Evolutionary conservation across 2,329 filamentous ascomycete genomes (phyloP), one percentile per base, ranked within the genome.

Genomic region (Fusarium sp.): DNA sequence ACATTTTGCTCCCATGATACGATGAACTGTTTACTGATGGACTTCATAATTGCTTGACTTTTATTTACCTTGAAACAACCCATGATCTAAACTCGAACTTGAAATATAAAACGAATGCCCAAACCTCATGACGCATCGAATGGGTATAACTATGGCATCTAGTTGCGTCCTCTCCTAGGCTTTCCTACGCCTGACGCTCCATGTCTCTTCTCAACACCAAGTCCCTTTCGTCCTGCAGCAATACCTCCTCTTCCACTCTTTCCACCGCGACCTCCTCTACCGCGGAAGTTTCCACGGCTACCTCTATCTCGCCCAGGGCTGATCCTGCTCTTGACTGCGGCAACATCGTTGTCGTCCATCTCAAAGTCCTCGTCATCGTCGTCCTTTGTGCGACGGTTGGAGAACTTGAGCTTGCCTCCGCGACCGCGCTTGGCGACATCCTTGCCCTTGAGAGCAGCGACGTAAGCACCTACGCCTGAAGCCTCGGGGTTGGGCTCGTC

Each of bases 371-470:
- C 83, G 44, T 84, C 83, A 14, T 83, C 83, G 38, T 83, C 81
- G 32, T 83, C 83, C 52, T 82, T 82, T 60, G 80, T 80, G 60
- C 84, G 85, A 78, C 86, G 88, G 80, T 92, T 93, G 40, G 88
- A 90, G 83, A 92, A 92, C 84, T 92, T 93, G 75, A 93, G 83
- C 80, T 89, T 89, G 48, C 91, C 91, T 55, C 90, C 87, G 65
- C 89, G 87, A 26, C 91, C 90, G 44, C 90, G 86, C 76, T 86
- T 86, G 20, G 88, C 89, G 3, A 87, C 88, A 75, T 93, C 90
- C 77, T 89, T 88, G 77, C 91, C 88, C 78, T 89, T 89, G 71
- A 93, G 85, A 23, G 91, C 91, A 17, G 89, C 89, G 42, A 93
- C 89, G 78, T 93, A 93, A 26, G 91, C 91, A 65, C 87, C 87